Evolutionary conservation across 345 rosid genomes (phyloP), one percentile per base, ranked within the genome.

Genomic region (Clausena lansium): DNA sequence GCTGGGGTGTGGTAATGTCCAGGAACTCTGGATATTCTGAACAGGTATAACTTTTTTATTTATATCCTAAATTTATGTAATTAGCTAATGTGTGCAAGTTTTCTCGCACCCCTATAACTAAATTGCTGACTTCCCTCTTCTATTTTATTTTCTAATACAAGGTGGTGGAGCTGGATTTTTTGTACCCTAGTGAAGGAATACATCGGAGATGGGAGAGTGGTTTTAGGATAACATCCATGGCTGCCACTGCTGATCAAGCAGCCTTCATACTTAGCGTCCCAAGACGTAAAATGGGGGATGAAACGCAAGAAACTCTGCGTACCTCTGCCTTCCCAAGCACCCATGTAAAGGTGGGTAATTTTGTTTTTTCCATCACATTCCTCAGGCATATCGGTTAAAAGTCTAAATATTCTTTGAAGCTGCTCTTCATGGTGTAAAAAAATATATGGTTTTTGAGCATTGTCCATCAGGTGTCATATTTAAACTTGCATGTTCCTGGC

Each of bases 1-100:
- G 94, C 71, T 95, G 98, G 99, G 98, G 92, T 55, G 90, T 95
- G 57, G 99, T 95, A 50, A 93, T 95, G 99, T 95, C 99, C 54
- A 88, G 97, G 66, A 95, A 95, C 80, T 86, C 98, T 38, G 97
- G 98, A 79, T 92, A 82, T 84, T 83, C 98, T 63, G 91, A 90
- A 39, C 99, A 95, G 96, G 99, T 93, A 81, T 69, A 39, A n/a
- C n/a, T n/a, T n/a, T n/a, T n/a, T n/a, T n/a, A n/a, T n/a, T n/a
- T n/a, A n/a, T n/a, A n/a, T n/a, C n/a, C n/a, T n/a, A n/a, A n/a
- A n/a, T n/a, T n/a, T n/a, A n/a, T 58, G 67, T 36, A 8, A 66
- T 35, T 28, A 38, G n/a, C 57, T 39, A 38, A 27, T 8, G 10
- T 55, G 11, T 33, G 15, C 28, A 28, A 24, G 45, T 41, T 62